These are phyloP conservation scores for Pseudogymnoascus verrucosus DNA, from an alignment of 2,329 filamentous ascomycete genomes.

Conservation along the genomic window DNA sequence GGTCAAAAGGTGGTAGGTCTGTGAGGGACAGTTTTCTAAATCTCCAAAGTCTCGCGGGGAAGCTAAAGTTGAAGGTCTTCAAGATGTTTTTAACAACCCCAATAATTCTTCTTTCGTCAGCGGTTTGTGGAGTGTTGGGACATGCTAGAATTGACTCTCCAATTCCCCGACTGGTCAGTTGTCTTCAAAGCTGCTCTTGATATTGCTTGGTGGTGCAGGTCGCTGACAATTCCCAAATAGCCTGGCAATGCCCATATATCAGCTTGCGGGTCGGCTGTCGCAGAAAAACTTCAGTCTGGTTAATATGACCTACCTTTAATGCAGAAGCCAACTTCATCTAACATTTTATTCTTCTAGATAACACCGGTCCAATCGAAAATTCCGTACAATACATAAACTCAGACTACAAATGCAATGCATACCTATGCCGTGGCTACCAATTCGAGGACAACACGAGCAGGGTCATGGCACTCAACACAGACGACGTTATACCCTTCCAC, in stretches of 20 bases:
- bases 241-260: neutral
- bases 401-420: slow-evolving; percentile 30
- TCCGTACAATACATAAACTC: neutral
- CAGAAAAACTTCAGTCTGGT: neutral
- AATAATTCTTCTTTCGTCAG: neutral
- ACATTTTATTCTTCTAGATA: neutral
- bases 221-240: neutral
- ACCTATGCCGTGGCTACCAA: slow-evolving; percentile 40
- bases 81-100: neutral
- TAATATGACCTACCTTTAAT: neutral
- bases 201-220: neutral
- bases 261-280: neutral
- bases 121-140: neutral
- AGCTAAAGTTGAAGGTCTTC: neutral
- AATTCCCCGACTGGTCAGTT: neutral
- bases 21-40: neutral
- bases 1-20: neutral
- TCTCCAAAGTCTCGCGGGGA: neutral
- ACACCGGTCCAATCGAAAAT: neutral
- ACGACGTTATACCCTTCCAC: slow-evolving; percentile 27
- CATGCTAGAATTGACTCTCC: neutral
- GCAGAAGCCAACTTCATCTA: neutral
- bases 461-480: slow-evolving; percentile 35
- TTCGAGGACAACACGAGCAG: slow-evolving; percentile 36
- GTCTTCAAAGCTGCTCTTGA: neutral